A percentile compares a stretch with the other conserved stretches of the same genome.
Conservation (phyloP, 352 stramenopile genomes). For the Globisporangium ultimum region DNA sequence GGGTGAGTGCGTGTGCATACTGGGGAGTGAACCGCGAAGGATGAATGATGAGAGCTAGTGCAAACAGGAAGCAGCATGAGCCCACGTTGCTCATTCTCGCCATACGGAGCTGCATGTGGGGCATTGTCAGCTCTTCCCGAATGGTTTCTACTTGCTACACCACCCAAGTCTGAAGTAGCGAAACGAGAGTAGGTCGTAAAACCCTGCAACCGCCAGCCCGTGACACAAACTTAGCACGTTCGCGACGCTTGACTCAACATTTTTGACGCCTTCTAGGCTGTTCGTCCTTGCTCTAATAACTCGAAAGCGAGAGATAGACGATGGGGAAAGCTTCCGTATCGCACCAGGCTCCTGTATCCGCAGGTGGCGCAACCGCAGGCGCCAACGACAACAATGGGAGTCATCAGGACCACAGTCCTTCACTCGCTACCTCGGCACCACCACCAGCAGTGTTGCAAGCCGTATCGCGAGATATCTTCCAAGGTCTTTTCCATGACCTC, state of each 20-base stretch:
- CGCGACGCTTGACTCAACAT: constrained; percentile 5
- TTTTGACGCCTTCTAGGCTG: neutral
- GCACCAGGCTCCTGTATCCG: constrained; percentile 13
- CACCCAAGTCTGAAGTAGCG: too few species aligned
- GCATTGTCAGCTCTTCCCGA: too few species aligned
- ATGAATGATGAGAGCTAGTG: neutral
- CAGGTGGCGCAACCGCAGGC: constrained; percentile 10
- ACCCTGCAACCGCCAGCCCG: too few species aligned
- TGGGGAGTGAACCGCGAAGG: neutral
- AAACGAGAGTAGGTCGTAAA: too few species aligned
- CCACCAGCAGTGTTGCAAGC: neutral
- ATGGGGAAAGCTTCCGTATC: constrained; percentile 29
- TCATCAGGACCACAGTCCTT: neutral
- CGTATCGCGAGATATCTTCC: constrained; percentile 56
- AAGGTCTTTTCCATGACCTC: constrained; percentile 66
- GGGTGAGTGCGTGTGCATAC: constrained; percentile 7
- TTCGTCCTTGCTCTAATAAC: neutral
- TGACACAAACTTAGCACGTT: neutral
- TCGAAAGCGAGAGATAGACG: too few species aligned
- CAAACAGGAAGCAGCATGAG: constrained; percentile 10
- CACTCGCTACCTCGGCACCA: neutral
- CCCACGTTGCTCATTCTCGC: neutral
- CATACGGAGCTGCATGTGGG: too few species aligned
- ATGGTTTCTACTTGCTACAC: too few species aligned
- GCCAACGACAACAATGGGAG: neutral